phyloP scores from a whole-genome alignment of 2,329 filamentous ascomycete genomes.

The Didymellaceae sp. region DNA sequence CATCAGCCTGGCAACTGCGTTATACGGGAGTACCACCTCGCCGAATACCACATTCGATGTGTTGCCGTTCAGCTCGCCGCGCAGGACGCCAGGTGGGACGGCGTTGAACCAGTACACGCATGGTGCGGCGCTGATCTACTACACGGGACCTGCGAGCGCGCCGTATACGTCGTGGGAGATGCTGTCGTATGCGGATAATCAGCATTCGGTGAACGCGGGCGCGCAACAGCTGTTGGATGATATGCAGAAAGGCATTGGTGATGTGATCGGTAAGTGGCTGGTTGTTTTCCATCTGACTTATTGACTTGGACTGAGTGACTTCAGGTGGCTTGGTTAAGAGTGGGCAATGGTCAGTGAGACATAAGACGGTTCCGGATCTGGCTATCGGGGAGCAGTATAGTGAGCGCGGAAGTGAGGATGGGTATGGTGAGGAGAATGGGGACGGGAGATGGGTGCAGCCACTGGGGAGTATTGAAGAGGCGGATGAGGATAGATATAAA shows the following conservation, averaged over 20 bases:
- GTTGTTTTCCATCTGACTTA: background rate
- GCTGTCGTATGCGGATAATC: slow-evolving; percentile 7
- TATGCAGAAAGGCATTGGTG: slow-evolving; percentile 10
- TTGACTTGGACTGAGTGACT: background rate
- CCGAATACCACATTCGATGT: background rate
- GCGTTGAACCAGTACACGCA: background rate
- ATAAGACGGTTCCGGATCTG: slow-evolving; percentile 10
- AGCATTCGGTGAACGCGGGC: background rate
- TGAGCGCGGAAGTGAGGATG: background rate
- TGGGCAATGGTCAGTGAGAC: slow-evolving; percentile 7
- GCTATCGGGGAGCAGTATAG: slow-evolving; percentile 4
- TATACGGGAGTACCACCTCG: slow-evolving; percentile 4
- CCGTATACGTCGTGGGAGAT: slow-evolving; percentile 9
- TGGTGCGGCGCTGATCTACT: slow-evolving; percentile 13
- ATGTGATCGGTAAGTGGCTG: slow-evolving; percentile 11
- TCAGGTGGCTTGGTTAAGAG: slow-evolving; percentile 1
- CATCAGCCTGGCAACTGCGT: slow-evolving; percentile 6
- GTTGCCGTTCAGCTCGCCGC: slow-evolving; percentile 4
- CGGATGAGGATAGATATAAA: slow-evolving; percentile 1
- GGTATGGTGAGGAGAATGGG: background rate
- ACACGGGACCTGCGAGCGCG: slow-evolving; percentile 1
- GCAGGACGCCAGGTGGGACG: background rate
- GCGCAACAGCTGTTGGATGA: slow-evolving; percentile 13
- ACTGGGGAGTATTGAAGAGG: slow-evolving; percentile 1
- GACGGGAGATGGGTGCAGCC: slow-evolving; percentile 3